Base-by-base conservation (phyloP, 225 moss, liverwort and hornwort genomes). In the Ulota crispa region DNA sequence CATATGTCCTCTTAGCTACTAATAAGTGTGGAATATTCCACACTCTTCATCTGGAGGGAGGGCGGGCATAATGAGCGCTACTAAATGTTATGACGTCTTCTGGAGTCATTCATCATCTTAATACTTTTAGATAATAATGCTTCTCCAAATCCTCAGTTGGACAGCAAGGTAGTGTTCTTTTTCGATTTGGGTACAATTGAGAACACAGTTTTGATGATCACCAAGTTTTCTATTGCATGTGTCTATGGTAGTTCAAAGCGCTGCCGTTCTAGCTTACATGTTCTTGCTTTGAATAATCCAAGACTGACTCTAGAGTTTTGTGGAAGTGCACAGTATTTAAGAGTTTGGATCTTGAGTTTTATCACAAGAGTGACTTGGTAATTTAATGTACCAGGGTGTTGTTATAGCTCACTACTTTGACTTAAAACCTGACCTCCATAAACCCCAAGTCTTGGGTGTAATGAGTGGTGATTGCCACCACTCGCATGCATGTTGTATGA, bases 151-250 rank as follows among this genome's bases (percentile, higher is more conserved):
- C 63, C 42, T 43, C 52, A 42, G 69, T 55, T 80, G 77, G 82
- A 80, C 76, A 64, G 81, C 47, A 68, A 52, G 66, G 75, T 81
- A 75, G 80, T 77, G 68, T 73, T 30, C 26, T 21, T 66, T 78
- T 75, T 34, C 64, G 69, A n/a, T n/a, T n/a, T n/a, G n/a, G 53
- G 50, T 39, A 69, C 3, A 63, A 57, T 37, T 18, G 80, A 84
- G 50, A 81, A 75, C 59, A 75, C 87, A 87, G 78, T 84, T 87
- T 87, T 87, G 84, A 64, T 64, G 81, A 81, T 70, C 19, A 75
- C 70, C 64, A 8, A 66, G 31, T 56, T 63, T 24, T 72, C 13
- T 26, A 63, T 72, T 80, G 61, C 50, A 19, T 36, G 37, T 80
- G 52, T 43, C 31, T 59, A 16, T 43, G 70, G 18, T 36, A 63